A percentile compares a stretch with the other conserved stretches of the same genome.
Evolutionary conservation across 805 yeast genomes (phyloP).

Genomic region (Candida krabiensis): DNA sequence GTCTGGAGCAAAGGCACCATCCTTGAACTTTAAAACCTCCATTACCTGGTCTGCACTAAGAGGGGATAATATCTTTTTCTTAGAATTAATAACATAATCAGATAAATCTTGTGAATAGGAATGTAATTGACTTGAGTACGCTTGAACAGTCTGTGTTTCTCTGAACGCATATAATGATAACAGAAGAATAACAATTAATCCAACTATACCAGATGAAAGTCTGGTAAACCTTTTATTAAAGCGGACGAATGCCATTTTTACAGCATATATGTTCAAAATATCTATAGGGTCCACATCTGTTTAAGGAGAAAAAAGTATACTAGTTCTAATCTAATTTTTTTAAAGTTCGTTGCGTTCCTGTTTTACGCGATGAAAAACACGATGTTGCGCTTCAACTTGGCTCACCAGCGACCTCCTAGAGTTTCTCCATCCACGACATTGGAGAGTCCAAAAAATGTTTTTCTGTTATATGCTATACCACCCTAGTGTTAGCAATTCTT

Average conservation of each 20-base stretch:
- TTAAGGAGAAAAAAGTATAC: not conserved
- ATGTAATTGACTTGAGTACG: constrained; percentile 10
- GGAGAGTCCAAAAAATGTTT: too few relatives aligned
- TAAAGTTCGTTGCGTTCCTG: too few relatives aligned
- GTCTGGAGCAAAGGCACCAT: constrained; percentile 14
- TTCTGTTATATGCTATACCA: too few relatives aligned
- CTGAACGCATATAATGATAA: constrained; percentile 12
- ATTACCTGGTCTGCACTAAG: constrained; percentile 15
- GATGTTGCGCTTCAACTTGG: too few relatives aligned
- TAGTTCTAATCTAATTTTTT: too few relatives aligned
- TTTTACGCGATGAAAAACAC: too few relatives aligned
- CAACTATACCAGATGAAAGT: constrained; percentile 14
- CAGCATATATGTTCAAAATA: too few relatives aligned
- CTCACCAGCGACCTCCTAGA: too few relatives aligned
- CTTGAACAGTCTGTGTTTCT: constrained; percentile 12
- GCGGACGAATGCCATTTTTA: constrained; percentile 6
- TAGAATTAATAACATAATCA: constrained; percentile 8
- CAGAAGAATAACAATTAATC: constrained; percentile 8
- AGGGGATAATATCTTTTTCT: not conserved
- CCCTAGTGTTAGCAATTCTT: too few relatives aligned
- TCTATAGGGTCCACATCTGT: too few relatives aligned
- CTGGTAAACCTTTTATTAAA: constrained; percentile 21
- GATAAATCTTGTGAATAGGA: constrained; percentile 12
- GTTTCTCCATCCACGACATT: too few relatives aligned
- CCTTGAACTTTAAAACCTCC: constrained; percentile 13